These are phyloP conservation scores for Beauveria australis DNA, from an alignment of 2,329 filamentous ascomycete genomes.

Conservation along the genomic window DNA sequence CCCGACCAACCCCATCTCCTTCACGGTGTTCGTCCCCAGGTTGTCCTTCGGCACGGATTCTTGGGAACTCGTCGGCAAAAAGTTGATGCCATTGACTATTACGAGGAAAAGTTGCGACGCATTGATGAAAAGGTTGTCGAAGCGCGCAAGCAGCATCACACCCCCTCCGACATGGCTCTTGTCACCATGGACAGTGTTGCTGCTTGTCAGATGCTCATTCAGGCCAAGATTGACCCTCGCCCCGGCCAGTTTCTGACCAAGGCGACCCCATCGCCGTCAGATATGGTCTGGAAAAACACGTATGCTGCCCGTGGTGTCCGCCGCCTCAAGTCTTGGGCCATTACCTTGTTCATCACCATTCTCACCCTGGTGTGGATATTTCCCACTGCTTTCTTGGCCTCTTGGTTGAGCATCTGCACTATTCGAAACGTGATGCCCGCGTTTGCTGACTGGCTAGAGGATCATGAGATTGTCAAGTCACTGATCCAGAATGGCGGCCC, in stretches of 20 bases:
- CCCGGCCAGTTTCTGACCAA: conserved; percentile 81
- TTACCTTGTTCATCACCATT: conserved; percentile 75
- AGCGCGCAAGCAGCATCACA: conserved; percentile 67
- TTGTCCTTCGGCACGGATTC: conserved; percentile 70
- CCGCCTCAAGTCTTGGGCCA: conserved; percentile 70
- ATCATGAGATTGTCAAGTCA: conserved; percentile 62
- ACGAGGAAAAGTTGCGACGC: conserved; percentile 72
- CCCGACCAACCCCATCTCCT: conserved; percentile 20
- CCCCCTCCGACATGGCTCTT: conserved; percentile 77
- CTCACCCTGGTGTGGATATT: conserved; percentile 84
- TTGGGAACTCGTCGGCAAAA: conserved; percentile 62
- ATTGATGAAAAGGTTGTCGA: conserved; percentile 66
- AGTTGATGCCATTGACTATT: conserved; percentile 90
- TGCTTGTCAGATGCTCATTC: conserved; percentile 88
- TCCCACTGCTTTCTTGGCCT: conserved; percentile 71
- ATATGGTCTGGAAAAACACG: conserved; percentile 93
- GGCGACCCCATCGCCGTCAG: conserved; percentile 76
- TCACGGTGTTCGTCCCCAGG: conserved; percentile 53
- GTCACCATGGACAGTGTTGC: conserved; percentile 96
- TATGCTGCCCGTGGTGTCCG: conserved; percentile 70
- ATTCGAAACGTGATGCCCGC: conserved; percentile 65
- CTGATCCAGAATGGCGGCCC: conserved; percentile 83
- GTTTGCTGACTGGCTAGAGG: conserved; percentile 57
- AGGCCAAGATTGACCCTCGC: conserved; percentile 84
- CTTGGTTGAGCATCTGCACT: conserved; percentile 70